Conservation (phyloP, 345 rosid genomes). For the Clausena lansium region DNA sequence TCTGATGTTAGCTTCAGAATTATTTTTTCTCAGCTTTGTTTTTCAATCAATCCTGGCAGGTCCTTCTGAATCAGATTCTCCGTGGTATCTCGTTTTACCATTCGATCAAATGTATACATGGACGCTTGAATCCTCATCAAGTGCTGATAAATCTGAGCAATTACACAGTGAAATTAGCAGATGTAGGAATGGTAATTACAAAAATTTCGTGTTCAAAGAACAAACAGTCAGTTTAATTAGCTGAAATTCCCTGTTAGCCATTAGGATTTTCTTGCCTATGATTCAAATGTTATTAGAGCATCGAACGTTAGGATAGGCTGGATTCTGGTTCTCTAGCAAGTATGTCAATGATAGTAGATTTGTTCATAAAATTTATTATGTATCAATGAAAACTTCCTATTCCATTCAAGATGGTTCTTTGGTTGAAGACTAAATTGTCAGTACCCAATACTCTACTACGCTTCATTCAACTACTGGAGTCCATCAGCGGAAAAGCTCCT, state of each 20-base stretch:
- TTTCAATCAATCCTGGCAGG: background rate
- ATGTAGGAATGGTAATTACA: background rate
- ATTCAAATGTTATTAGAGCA: background rate
- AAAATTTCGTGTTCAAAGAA: background rate
- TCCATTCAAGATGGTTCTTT: background rate
- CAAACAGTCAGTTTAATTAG: background rate
- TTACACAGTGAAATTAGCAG: background rate
- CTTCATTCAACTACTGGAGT: background rate
- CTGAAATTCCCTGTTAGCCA: background rate
- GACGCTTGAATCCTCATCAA: background rate
- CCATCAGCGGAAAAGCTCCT: background rate
- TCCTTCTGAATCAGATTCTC: conserved; percentile 4
- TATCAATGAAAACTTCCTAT: background rate
- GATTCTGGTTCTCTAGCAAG: background rate
- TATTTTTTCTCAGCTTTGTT: background rate
- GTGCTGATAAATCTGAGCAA: background rate
- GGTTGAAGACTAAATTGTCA: background rate
- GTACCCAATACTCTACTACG: background rate
- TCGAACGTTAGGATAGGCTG: background rate
- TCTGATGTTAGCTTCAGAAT: background rate
- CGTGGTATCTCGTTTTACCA: background rate
- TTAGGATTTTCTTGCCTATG: background rate
- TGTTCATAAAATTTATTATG: background rate
- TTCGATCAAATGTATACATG: background rate
- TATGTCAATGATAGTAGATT: background rate